Conservation (phyloP, 225 moss, liverwort and hornwort species). For the Bryoerythrophyllum caledonicum region DNA sequence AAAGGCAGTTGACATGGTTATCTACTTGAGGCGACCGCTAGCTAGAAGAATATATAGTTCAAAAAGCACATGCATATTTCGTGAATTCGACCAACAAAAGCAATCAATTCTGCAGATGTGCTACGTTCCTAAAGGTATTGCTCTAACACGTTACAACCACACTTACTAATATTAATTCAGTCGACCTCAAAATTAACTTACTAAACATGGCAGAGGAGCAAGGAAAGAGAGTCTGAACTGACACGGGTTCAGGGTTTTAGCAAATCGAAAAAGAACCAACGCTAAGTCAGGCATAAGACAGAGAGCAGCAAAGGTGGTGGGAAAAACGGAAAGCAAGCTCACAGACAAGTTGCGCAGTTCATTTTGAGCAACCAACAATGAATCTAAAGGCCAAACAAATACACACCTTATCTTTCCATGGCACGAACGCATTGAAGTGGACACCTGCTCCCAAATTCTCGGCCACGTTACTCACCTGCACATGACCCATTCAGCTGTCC, state of each 20-base stretch:
- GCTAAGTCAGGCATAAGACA: not conserved
- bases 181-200: not conserved
- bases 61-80: constrained; percentile 9
- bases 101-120: constrained; percentile 10
- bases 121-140: not conserved
- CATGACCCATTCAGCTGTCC: constrained; percentile 23
- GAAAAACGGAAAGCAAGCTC: constrained; percentile 8
- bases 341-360: not conserved
- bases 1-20: not conserved
- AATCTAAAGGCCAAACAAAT: constrained; percentile 17
- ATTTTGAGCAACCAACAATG: constrained; percentile 9
- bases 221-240: constrained; percentile 5
- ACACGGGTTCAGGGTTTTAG: constrained; percentile 24
- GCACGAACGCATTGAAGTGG: constrained; percentile 96
- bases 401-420: constrained; percentile 84
- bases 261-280: constrained; percentile 7
- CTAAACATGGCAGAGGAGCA: not conserved
- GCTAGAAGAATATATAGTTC: not conserved
- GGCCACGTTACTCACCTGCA: constrained; percentile 84
- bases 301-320: constrained; percentile 4
- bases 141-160: constrained; percentile 8
- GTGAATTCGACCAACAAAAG: constrained; percentile 6
- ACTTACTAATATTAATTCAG: not conserved
- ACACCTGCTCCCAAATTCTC: constrained; percentile 86
- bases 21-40: not conserved